Conservation (phyloP, 2,329 filamentous ascomycete species). For the Zymoseptoria passerinii region DNA sequence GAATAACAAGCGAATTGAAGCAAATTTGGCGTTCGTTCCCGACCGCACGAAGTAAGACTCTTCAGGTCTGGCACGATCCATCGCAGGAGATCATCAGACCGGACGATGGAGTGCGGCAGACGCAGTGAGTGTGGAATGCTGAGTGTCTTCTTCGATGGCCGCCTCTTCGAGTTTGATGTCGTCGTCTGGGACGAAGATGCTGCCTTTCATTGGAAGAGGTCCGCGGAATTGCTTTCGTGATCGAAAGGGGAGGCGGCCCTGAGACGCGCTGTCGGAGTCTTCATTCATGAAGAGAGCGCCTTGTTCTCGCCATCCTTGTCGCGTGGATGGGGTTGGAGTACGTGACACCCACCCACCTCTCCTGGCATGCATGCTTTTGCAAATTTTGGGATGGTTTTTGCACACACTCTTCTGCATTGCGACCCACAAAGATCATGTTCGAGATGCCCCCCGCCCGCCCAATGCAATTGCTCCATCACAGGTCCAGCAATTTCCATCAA, state of each 20-base stretch:
- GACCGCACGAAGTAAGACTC: too few relatives aligned
- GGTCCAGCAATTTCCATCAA: too few relatives aligned
- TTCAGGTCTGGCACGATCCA: constrained; percentile 65
- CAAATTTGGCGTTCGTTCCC: too few relatives aligned
- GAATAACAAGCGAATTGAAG: too few relatives aligned
- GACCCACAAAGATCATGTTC: too few relatives aligned
- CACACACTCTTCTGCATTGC: too few relatives aligned
- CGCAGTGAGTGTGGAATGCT: constrained; percentile 62
- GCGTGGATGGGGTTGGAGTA: neutral
- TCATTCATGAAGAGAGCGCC: neutral
- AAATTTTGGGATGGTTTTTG: too few relatives aligned
- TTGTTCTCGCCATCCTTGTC: neutral
- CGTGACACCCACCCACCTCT: too few relatives aligned
- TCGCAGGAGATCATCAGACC: constrained; percentile 97
- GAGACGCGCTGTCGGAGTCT: neutral
- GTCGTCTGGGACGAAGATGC: neutral
- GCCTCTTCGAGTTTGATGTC: constrained; percentile 19
- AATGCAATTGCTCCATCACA: too few relatives aligned
- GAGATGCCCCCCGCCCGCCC: too few relatives aligned
- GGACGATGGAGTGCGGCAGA: constrained; percentile 80
- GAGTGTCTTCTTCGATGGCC: constrained; percentile 47
- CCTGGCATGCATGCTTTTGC: too few relatives aligned
- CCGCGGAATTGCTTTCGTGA: neutral
- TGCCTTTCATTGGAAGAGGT: neutral
- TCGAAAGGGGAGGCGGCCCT: neutral